Conservation (phyloP, 1,139 yeast genomes). For the Debaryomycetaceae sp. region DNA sequence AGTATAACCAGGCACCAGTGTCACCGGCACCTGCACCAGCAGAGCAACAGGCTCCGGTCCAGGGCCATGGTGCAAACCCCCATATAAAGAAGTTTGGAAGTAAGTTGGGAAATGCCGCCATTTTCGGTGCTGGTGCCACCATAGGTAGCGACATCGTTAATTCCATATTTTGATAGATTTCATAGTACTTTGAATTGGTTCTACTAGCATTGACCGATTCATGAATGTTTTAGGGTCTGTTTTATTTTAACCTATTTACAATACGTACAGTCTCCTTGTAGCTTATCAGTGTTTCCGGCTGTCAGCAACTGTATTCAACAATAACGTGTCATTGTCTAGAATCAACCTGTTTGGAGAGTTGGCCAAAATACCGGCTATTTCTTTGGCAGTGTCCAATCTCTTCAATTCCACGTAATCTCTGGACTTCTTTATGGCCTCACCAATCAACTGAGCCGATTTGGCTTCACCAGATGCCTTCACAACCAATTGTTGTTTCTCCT, state of each 20-base stretch:
- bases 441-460: constrained; percentile 94
- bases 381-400: constrained; percentile 95
- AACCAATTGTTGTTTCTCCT: constrained; percentile 94
- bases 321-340: constrained; percentile 86
- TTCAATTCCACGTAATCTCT: constrained; percentile 94
- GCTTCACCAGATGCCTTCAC: constrained; percentile 99
- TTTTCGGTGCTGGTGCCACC: constrained; percentile 97
- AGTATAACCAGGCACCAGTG: constrained; percentile 9
- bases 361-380: constrained; percentile 84
- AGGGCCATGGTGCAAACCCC: constrained; percentile 21
- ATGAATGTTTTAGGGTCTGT: neutral
- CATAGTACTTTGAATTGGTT: neutral
- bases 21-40: constrained; percentile 14
- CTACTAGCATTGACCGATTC: too few relatives aligned
- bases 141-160: constrained; percentile 85
- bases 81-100: constrained; percentile 70
- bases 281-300: constrained; percentile 31
- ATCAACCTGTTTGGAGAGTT: constrained; percentile 87
- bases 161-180: constrained; percentile 58
- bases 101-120: constrained; percentile 86
- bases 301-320: constrained; percentile 84
- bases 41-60: constrained; percentile 16
- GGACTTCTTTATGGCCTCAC: constrained; percentile 97
- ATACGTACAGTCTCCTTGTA: constrained; percentile 3
- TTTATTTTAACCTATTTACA: constrained; percentile 4